A percentile compares a stretch with the other conserved stretches of the same genome.
These are phyloP conservation scores for Onygenales sp. DNA, from an alignment of 2,329 filamentous ascomycete genomes.

Conservation along the genomic window DNA sequence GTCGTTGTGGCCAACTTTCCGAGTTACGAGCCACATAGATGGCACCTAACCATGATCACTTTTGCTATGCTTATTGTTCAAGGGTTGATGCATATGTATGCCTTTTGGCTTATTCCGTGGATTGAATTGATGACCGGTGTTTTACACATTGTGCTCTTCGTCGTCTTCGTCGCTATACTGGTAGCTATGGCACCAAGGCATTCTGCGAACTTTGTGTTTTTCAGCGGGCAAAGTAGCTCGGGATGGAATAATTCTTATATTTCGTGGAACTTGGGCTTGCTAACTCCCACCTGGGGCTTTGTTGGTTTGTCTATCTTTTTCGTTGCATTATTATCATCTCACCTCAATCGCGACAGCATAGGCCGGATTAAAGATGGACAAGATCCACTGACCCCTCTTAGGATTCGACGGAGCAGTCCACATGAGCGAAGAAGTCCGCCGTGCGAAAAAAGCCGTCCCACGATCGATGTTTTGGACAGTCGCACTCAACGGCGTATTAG, in stretches of 20 bases:
- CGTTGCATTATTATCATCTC: background rate
- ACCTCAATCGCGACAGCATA: background rate
- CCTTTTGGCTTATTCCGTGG: conserved; percentile 31
- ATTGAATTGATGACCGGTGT: conserved; percentile 29
- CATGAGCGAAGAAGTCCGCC: conserved; percentile 38
- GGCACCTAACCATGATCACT: conserved; percentile 32
- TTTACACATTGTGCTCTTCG: conserved; percentile 24
- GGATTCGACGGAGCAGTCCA: conserved; percentile 42
- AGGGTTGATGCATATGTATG: conserved; percentile 22
- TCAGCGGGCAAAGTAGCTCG: conserved; percentile 16
- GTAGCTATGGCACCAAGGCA: conserved; percentile 23
- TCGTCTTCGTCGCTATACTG: conserved; percentile 28
- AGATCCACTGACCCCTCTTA: conserved; percentile 8
- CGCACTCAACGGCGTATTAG: conserved; percentile 33
- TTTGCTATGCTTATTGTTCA: conserved; percentile 24
- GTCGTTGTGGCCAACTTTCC: conserved; percentile 23
- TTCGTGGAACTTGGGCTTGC: conserved; percentile 29
- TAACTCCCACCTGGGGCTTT: conserved; percentile 25
- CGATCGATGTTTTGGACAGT: conserved; percentile 36
- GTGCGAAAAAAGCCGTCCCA: conserved; percentile 38
- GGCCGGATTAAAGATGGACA: too few species aligned
- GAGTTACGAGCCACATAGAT: conserved; percentile 23
- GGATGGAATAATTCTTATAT: conserved; percentile 26
- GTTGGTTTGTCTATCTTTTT: conserved; percentile 15
- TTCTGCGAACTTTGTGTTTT: conserved; percentile 24